phyloP scores from a whole-genome alignment of 768 basidiomycete genomes.

The Termitomyces sp. region DNA sequence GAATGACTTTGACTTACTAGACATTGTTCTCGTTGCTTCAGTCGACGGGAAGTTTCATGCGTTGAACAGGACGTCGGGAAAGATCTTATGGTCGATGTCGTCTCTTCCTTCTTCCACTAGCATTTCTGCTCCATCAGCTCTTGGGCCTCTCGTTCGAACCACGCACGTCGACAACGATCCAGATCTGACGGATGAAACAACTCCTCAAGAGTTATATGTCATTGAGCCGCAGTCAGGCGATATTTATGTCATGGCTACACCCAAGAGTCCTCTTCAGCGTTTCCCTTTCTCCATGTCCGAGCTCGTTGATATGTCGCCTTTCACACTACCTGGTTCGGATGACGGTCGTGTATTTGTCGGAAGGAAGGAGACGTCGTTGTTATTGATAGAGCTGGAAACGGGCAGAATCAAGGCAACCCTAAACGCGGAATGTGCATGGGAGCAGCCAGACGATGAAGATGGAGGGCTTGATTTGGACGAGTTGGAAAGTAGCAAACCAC shows the following conservation, averaged over 20 bases:
- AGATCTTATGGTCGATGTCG: conserved; percentile 84
- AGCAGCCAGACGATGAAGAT: conserved; percentile 48
- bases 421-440: conserved; percentile 76
- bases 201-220: conserved; percentile 74
- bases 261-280: conserved; percentile 69
- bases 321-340: conserved; percentile 59
- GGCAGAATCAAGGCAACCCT: conserved; percentile 74
- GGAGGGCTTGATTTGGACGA: conserved; percentile 40
- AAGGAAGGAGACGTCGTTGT: conserved; percentile 80
- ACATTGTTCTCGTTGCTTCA: conserved; percentile 85
- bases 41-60: conserved; percentile 96
- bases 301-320: conserved; percentile 88
- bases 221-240: conserved; percentile 94
- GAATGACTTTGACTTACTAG: conserved; percentile 60
- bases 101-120: conserved; percentile 41
- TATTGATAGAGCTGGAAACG: conserved; percentile 73
- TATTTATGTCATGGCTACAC: conserved; percentile 79
- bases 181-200: conserved; percentile 48
- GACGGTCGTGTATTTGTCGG: conserved; percentile 81
- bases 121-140: conserved; percentile 41
- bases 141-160: conserved; percentile 73
- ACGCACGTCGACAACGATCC: conserved; percentile 54
- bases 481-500: conserved; percentile 37
- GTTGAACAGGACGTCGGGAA: conserved; percentile 81
- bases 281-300: conserved; percentile 91